Conservation (phyloP, 345 rosid genomes). For the Psidium friedrichsthalianum region DNA sequence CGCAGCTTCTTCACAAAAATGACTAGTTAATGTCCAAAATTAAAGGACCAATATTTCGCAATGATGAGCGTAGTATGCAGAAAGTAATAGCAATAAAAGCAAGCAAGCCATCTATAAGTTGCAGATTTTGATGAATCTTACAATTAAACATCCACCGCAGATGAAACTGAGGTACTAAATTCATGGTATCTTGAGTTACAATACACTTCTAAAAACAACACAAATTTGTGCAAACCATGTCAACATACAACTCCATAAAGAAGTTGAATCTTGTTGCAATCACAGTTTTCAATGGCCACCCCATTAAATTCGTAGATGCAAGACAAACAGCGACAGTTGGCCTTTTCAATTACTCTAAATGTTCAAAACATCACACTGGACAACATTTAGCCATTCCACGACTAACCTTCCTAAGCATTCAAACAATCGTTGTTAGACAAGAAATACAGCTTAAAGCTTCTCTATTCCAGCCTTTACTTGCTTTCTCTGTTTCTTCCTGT, state of each 20-base stretch:
- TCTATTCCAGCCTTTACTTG: neutral
- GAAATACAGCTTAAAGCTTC: neutral
- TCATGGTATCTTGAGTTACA: neutral
- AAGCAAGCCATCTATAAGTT: neutral
- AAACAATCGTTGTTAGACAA: neutral
- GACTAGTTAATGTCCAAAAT: neutral
- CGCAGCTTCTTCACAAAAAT: neutral
- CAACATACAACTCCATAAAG: neutral
- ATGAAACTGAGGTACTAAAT: neutral
- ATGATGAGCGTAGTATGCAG: neutral
- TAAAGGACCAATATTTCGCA: neutral
- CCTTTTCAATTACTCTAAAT: neutral
- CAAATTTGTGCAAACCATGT: neutral
- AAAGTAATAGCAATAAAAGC: neutral
- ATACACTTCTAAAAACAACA: neutral
- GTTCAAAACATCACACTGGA: neutral
- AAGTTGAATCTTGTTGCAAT: neutral
- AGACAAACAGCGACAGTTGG: neutral
- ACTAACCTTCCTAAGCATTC: neutral
- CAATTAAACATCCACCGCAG: neutral
- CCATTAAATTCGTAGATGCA: neutral
- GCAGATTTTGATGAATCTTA: neutral
- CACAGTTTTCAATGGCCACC: neutral
- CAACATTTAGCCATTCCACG: neutral
- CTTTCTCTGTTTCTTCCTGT: neutral